A percentile compares a stretch with the other conserved stretches of the same genome.
phyloP scores from a whole-genome alignment of 257 asterid genomes.

The Capsicum baccatum region DNA sequence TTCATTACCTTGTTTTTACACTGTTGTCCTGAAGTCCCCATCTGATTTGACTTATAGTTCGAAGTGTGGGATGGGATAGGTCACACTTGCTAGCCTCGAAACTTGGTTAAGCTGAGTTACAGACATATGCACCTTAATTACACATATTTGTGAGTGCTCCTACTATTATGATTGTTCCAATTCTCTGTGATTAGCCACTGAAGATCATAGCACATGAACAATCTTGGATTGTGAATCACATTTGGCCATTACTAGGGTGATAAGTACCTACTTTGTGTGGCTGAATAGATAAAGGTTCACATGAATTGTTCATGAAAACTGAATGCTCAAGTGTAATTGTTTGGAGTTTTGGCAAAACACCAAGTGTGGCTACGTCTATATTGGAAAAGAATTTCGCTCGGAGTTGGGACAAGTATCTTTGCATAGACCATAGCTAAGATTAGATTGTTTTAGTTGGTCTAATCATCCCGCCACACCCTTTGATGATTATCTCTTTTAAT shows the following conservation, averaged over 20 bases:
- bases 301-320: not conserved
- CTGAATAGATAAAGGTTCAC: not conserved
- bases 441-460: not conserved
- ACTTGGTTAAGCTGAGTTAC: not conserved
- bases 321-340: not conserved
- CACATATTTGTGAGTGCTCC: not conserved
- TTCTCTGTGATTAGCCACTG: not conserved
- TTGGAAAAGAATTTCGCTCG: not conserved
- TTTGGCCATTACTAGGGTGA: not conserved
- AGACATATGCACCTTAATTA: not conserved
- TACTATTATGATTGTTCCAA: not conserved
- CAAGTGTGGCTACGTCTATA: not conserved
- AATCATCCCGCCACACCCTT: not conserved
- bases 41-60: conserved; percentile 5
- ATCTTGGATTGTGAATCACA: not conserved
- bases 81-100: not conserved
- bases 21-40: not conserved
- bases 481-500: not conserved
- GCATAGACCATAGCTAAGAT: not conserved
- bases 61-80: not conserved
- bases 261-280: not conserved
- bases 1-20: not conserved
- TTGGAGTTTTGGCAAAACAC: not conserved
- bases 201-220: not conserved
- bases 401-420: not conserved